Percentiles rank a stretch among this genome's conserved stretches.
phyloP scores from a whole-genome alignment of 2,329 filamentous ascomycete species.

The Colletotrichum sp. region DNA sequence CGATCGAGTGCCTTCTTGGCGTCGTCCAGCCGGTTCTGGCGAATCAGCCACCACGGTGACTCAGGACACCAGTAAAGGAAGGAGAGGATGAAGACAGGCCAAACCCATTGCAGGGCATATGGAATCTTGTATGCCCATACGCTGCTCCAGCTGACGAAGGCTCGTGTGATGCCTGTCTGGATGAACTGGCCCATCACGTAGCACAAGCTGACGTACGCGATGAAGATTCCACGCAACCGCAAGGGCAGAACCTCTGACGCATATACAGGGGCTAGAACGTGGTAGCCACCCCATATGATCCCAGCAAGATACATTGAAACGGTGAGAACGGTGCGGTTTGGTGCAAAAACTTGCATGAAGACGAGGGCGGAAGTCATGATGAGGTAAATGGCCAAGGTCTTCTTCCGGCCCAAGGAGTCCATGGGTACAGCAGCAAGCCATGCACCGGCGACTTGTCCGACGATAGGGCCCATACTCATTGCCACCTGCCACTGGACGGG shows the following conservation, averaged over 20 bases:
- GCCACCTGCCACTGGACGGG: not conserved
- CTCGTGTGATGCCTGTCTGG: slow-evolving; percentile 40
- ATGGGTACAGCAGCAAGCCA: not conserved
- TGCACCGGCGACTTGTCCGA: not conserved
- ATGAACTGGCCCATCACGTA: slow-evolving; percentile 45
- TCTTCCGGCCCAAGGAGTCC: not conserved
- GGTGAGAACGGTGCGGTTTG: not conserved
- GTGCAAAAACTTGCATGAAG: not conserved
- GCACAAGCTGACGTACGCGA: slow-evolving; percentile 48
- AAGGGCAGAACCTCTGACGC: slow-evolving; percentile 47
- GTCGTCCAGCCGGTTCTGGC: not conserved
- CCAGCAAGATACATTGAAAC: not conserved
- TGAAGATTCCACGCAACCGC: slow-evolving; percentile 47
- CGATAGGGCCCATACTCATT: not conserved
- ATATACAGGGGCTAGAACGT: slow-evolving; percentile 42
- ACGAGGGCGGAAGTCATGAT: not conserved
- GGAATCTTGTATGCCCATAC: slow-evolving; percentile 52
- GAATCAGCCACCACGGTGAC: not conserved
- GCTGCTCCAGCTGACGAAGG: slow-evolving; percentile 33
- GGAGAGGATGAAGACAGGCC: slow-evolving; percentile 38
- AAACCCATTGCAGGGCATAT: slow-evolving; percentile 54
- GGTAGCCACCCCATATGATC: not conserved
- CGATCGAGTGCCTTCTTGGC: slow-evolving; percentile 30
- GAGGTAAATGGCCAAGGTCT: not conserved
- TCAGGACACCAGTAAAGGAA: not conserved